These are phyloP conservation scores for Entelexis paramagnoliae DNA, from an alignment of 1,139 yeast genomes.

Conservation along the genomic window DNA sequence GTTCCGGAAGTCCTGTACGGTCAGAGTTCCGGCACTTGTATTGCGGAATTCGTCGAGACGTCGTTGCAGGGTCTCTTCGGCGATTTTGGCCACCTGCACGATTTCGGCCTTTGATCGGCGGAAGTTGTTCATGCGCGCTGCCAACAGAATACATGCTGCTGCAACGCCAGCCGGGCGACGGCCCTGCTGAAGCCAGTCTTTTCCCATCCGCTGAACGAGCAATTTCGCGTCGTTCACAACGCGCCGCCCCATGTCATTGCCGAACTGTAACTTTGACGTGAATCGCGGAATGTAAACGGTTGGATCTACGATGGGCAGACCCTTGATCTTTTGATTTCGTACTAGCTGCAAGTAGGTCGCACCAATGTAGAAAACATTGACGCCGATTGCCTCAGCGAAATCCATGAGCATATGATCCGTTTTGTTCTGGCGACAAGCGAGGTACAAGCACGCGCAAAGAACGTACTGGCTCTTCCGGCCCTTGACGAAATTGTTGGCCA, in stretches of 20 bases:
- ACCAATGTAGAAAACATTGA: constrained; percentile 87
- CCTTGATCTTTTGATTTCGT: constrained; percentile 60
- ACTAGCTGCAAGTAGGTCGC: constrained; percentile 91
- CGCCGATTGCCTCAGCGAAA: constrained; percentile 78
- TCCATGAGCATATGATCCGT: constrained; percentile 95
- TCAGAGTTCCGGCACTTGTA: constrained; percentile 62
- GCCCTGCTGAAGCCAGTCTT: constrained; percentile 94
- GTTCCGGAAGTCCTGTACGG: constrained; percentile 62
- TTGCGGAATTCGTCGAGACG: constrained; percentile 77
- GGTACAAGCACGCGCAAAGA: constrained; percentile 84
- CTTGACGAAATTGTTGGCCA: constrained; percentile 80
- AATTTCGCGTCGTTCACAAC: constrained; percentile 81
- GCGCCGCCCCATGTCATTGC: constrained; percentile 47
- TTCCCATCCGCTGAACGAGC: constrained; percentile 80
- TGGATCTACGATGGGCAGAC: constrained; percentile 85
- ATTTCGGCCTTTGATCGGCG: constrained; percentile 87
- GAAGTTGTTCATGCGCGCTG: constrained; percentile 93
- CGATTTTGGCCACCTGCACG: constrained; percentile 91
- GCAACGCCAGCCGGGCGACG: constrained; percentile 98
- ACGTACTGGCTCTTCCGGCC: constrained; percentile 93
- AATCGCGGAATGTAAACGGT: constrained; percentile 87
- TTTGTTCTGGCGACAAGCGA: constrained; percentile 83
- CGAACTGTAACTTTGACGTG: constrained; percentile 76
- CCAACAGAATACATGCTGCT: constrained; percentile 86
- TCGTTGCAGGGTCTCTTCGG: constrained; percentile 83